Evolutionary conservation across 345 rosid species (phyloP).

Genomic region (Carallia brachiata): DNA sequence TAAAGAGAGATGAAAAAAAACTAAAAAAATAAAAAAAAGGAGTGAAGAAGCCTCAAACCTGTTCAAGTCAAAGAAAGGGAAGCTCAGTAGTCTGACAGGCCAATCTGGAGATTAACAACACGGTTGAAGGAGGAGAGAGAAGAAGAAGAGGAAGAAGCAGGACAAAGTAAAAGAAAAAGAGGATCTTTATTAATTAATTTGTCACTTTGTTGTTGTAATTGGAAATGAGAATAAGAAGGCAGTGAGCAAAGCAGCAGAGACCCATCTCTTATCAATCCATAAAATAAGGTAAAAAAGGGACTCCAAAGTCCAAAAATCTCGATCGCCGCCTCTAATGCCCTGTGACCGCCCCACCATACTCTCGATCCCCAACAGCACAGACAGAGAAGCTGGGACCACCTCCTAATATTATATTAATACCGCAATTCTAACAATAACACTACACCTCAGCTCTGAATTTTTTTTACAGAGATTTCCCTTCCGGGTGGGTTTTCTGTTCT

Average conservation of each 20-base stretch:
- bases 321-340: conserved; percentile 32
- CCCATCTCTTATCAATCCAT: background rate
- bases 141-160: background rate
- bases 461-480: background rate
- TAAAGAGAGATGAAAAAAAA: background rate
- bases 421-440: background rate
- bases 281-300: background rate
- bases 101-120: background rate
- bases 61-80: background rate
- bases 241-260: background rate
- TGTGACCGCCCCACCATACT: conserved; percentile 17
- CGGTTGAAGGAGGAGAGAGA: conserved; percentile 1
- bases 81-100: conserved; percentile 4
- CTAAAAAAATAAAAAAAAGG: background rate
- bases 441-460: background rate
- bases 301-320: conserved; percentile 8
- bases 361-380: conserved; percentile 8
- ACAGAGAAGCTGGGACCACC: conserved; percentile 8
- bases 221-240: conserved; percentile 16
- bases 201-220: no score
- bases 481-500: conserved; percentile 5
- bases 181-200: no score
- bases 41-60: conserved; percentile 10
- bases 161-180: background rate
- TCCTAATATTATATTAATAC: background rate